Base-by-base conservation (phyloP, 2,329 filamentous ascomycete species). In the Fusarium acutatum region DNA sequence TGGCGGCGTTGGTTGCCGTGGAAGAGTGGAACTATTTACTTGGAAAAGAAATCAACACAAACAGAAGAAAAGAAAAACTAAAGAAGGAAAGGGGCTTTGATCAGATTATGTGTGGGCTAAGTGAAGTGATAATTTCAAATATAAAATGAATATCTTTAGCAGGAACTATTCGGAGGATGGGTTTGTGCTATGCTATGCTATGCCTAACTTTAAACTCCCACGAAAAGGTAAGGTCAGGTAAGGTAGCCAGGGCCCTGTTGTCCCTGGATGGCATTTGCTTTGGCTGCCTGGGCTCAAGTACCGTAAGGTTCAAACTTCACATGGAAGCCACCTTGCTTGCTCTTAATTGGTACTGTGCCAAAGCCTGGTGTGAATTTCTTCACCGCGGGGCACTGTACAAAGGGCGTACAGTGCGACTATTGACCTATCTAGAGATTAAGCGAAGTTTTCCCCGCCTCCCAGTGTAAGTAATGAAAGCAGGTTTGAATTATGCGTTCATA, bases 11-110 rank as follows among this genome's bases (percentile, higher is more conserved):
- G 76, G 76, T 78, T 78, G 76, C 76, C 32, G 40, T 69, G 76
- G 76, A 77, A 78, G 76, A 58, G 76, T 78, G 76, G 76, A 71
- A 67, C 62, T 78, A 69, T 77, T 77, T 77, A 78, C 73, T 68
- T 64, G 54, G 34, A 18, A 30, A 50, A 61, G 34, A 52, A 60
- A 64, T 64, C 65, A 76, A 78, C 71, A 76, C 69, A 78, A 78
- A 78, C 72, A 78, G 69, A 37, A 49, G 58, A 40, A 32, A 44
- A 61, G 74, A 71, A 43, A 56, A 61, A 71, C 64, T 11, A 54
- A 53, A 38, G 56, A 63, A 65, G 6, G 35, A 68, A 69, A 57
- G 47, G 63, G 67, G 64, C 40, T 38, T 49, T 35, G 28, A 22
- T 52, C 30, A 50, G 18, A 46, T 54, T 50, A 52, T 71, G 67